Percentiles rank a stretch among this genome's conserved stretches.
These are phyloP conservation scores for Ustilago lituana DNA, from an alignment of 1,284 basidiomycete species.

Conservation along the genomic window DNA sequence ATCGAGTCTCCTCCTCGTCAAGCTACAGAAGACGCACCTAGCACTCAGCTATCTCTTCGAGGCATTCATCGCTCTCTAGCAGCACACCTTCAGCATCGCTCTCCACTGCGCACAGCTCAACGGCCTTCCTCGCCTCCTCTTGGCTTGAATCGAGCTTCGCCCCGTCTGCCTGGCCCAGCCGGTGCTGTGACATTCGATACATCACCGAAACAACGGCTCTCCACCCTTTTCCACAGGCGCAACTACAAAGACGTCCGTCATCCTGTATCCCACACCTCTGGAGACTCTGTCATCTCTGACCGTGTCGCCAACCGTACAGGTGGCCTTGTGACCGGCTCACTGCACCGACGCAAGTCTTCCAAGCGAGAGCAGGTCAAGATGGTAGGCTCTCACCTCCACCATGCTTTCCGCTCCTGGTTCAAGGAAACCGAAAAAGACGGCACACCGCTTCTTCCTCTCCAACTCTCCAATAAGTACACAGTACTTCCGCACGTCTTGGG, in stretches of 20 bases:
- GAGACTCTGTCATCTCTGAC: neutral
- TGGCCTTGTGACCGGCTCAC: conserved; percentile 9
- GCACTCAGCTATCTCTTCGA: conserved; percentile 9
- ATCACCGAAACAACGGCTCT: conserved; percentile 11
- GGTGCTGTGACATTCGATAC: neutral
- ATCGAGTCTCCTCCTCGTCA: neutral
- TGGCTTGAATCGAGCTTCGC: neutral
- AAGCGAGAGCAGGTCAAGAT: conserved; percentile 51
- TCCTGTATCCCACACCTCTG: neutral
- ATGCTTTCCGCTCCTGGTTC: conserved; percentile 62
- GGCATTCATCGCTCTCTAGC: conserved; percentile 28
- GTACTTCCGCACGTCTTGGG: conserved; percentile 54
- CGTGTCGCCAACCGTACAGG: conserved; percentile 4
- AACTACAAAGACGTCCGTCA: conserved; percentile 2
- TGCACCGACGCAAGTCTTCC: conserved; percentile 21
- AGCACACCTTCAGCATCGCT: conserved; percentile 20
- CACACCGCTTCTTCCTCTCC: conserved; percentile 54
- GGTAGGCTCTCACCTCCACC: conserved; percentile 59
- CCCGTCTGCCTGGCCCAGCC: neutral
- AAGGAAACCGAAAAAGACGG: conserved; percentile 62
- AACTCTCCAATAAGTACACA: conserved; percentile 61
- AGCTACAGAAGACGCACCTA: neutral
- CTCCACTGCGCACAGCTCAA: conserved; percentile 3
- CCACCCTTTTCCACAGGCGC: conserved; percentile 19
- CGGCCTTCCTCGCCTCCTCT: neutral